phyloP scores from a whole-genome alignment of 257 asterid species.

The Linaria vulgaris region DNA sequence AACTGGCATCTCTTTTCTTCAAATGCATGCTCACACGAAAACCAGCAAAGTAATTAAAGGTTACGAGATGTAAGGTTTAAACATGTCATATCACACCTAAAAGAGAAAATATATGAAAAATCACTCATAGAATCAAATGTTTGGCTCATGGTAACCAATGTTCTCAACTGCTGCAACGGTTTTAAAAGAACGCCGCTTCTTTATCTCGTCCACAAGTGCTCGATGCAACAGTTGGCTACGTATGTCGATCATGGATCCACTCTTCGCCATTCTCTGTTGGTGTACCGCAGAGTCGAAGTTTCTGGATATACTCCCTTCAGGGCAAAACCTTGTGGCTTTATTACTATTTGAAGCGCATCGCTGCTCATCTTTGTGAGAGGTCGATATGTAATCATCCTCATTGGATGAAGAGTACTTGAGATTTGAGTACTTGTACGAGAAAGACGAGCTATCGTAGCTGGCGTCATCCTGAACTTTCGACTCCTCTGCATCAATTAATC shows the following conservation, averaged over 20 bases:
- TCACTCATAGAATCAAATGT: constrained; percentile 14
- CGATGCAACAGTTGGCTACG: constrained; percentile 71
- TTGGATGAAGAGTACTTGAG: constrained; percentile 33
- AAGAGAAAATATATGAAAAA: background rate
- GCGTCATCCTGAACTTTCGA: constrained; percentile 41
- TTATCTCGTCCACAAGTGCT: constrained; percentile 59
- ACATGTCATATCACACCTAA: constrained; percentile 16
- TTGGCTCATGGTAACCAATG: constrained; percentile 50
- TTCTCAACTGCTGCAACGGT: constrained; percentile 73
- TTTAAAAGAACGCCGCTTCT: constrained; percentile 54
- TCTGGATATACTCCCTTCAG: constrained; percentile 30
- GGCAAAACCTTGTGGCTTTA: constrained; percentile 57
- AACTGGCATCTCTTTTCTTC: no score
- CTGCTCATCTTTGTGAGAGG: constrained; percentile 27
- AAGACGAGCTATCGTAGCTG: constrained; percentile 55
- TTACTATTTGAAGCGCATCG: constrained; percentile 17
- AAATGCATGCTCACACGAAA: no score
- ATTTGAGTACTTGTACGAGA: constrained; percentile 40
- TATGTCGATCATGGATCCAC: constrained; percentile 51
- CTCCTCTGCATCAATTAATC: constrained; percentile 39
- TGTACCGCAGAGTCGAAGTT: constrained; percentile 24
- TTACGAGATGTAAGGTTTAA: background rate
- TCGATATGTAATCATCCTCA: constrained; percentile 26
- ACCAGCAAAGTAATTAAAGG: no score
- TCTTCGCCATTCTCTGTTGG: constrained; percentile 37